A percentile compares a stretch with the other conserved stretches of the same genome.
Conservation (phyloP, 1,284 basidiomycete genomes). For the Cystobasidium slooffiae region DNA sequence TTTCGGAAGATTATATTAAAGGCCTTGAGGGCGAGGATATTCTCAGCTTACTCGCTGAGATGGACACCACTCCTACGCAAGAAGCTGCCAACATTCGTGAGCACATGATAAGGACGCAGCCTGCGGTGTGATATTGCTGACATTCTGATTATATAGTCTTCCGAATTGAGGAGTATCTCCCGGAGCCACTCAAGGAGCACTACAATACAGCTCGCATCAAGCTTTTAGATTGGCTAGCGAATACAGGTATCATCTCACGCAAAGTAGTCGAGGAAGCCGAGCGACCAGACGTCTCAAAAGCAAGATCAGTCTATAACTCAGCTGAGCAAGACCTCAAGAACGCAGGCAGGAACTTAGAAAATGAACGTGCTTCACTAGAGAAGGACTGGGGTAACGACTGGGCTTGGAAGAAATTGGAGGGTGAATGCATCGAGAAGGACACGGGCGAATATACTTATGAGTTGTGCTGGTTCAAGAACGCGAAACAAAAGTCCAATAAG, state of each 20-base stretch:
- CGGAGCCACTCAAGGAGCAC: slow-evolving; percentile 74
- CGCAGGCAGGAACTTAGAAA: slow-evolving; percentile 62
- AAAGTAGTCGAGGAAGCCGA: slow-evolving; percentile 41
- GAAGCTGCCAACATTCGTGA: slow-evolving; percentile 28
- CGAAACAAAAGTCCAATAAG: slow-evolving; percentile 84
- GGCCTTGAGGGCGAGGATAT: slow-evolving; percentile 72
- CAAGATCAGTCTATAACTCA: slow-evolving; percentile 63
- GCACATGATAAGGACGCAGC: background rate
- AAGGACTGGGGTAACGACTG: slow-evolving; percentile 78
- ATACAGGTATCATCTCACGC: slow-evolving; percentile 66
- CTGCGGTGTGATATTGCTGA: background rate
- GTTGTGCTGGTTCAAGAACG: slow-evolving; percentile 88
- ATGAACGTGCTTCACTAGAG: slow-evolving; percentile 62
- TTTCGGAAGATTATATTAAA: slow-evolving; percentile 65
- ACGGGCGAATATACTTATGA: slow-evolving; percentile 96
- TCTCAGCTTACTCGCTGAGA: slow-evolving; percentile 56
- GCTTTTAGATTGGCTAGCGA: slow-evolving; percentile 69
- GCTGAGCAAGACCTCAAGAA: slow-evolving; percentile 62
- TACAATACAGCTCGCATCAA: slow-evolving; percentile 73
- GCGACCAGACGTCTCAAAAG: slow-evolving; percentile 53
- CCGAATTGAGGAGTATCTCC: slow-evolving; percentile 81
- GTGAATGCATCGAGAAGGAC: slow-evolving; percentile 77
- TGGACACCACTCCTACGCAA: slow-evolving; percentile 23
- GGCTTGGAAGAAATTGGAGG: slow-evolving; percentile 94
- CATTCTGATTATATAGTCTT: slow-evolving; percentile 66